Evolutionary conservation across 352 stramenopile genomes (phyloP).

Genomic region (Pythium sp.): DNA sequence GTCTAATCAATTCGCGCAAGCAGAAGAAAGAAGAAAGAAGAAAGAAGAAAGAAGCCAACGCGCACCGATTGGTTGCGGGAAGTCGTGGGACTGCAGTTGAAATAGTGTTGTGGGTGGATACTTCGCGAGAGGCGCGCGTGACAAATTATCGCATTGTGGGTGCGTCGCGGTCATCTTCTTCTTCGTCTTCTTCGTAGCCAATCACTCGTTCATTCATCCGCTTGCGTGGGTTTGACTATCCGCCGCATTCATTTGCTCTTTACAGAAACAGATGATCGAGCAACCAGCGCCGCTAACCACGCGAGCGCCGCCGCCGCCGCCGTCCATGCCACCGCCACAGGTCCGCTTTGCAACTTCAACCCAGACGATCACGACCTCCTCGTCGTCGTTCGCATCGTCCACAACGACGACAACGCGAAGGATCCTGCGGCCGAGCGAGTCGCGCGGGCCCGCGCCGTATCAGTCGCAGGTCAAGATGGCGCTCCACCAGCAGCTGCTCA

Average conservation of each 20-base stretch:
- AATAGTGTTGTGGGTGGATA: too few species aligned
- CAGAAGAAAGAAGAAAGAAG: background rate
- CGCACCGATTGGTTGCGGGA: background rate
- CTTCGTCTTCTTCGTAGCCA: background rate
- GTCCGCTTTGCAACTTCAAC: conserved; percentile 3
- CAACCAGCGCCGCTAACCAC: background rate
- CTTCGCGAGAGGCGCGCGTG: background rate
- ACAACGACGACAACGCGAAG: conserved; percentile 9
- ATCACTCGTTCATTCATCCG: background rate
- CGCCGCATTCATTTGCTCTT: background rate
- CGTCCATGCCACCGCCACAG: background rate
- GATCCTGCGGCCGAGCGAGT: conserved; percentile 1
- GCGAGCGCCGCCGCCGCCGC: background rate
- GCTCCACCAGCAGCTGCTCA: conserved; percentile 18
- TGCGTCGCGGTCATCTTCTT: background rate
- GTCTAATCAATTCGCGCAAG: background rate
- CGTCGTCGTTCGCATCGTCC: background rate
- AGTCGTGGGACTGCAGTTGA: background rate
- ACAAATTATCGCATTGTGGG: conserved; percentile 1
- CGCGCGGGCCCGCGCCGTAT: conserved; percentile 12
- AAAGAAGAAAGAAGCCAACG: background rate
- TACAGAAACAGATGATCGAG: background rate
- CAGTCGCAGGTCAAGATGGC: conserved; percentile 23
- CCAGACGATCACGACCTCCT: background rate
- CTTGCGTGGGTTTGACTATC: background rate